Evolutionary conservation across 495 filamentous ascomycete species (phyloP).

Genomic region (Xylaria cubensis): DNA sequence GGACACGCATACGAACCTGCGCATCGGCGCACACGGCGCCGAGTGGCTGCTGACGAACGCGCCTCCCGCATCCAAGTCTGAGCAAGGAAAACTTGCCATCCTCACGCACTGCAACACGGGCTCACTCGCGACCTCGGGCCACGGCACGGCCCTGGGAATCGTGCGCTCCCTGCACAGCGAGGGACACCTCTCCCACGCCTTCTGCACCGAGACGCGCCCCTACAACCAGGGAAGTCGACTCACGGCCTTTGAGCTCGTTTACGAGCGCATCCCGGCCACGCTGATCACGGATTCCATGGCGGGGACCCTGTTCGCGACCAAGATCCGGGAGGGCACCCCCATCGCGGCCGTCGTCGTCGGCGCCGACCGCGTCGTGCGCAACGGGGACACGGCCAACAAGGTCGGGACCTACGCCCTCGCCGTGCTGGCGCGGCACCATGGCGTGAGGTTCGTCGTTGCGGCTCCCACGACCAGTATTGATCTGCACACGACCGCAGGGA

Average conservation of each 20-base stretch:
- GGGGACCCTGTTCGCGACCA: constrained; percentile 72
- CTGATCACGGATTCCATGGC: constrained; percentile 98
- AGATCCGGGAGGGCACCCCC: constrained; percentile 55
- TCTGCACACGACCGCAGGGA: constrained; percentile 74
- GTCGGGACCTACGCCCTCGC: constrained; percentile 95
- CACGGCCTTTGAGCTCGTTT: constrained; percentile 93
- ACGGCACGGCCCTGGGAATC: constrained; percentile 93
- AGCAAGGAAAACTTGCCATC: constrained; percentile 65
- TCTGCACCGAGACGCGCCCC: constrained; percentile 94
- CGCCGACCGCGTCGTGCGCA: constrained; percentile 92
- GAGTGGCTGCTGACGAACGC: constrained; percentile 72
- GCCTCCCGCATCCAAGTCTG: constrained; percentile 39
- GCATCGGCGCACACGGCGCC: constrained; percentile 82
- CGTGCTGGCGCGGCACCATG: constrained; percentile 83
- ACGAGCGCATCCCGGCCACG: constrained; percentile 90
- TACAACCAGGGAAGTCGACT: constrained; percentile 97
- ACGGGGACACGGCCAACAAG: constrained; percentile 98
- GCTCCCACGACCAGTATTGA: constrained; percentile 96
- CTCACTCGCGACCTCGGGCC: constrained; percentile 94
- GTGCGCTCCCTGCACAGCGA: constrained; percentile 80
- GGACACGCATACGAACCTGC: constrained; percentile 84
- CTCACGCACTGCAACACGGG: constrained; percentile 98
- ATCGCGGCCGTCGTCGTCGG: constrained; percentile 91
- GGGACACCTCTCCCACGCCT: constrained; percentile 74
- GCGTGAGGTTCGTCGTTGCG: constrained; percentile 92